Base-by-base conservation (phyloP, 306 rosid genomes). In the Gynostemma pentaphyllum region DNA sequence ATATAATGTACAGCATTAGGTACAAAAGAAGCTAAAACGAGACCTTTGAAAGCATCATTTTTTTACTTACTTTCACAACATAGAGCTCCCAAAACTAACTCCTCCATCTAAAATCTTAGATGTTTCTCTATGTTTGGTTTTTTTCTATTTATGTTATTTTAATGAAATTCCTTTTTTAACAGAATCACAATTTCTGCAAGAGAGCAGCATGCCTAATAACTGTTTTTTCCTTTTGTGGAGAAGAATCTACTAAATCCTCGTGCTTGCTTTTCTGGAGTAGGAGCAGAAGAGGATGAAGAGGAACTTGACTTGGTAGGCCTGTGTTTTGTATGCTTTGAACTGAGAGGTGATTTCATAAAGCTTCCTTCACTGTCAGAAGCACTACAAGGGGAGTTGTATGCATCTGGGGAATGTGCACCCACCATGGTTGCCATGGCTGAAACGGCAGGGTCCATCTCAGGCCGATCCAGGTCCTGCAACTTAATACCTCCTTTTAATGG, bases 191-290 rank as follows among this genome's bases (percentile, higher is more conserved):
- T 68, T 13, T 23, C 44, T 52, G 79, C 67, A 63, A 50, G 71
- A 61, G 16, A 73, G 66, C 66, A 51, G 83, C 83, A 78, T 64
- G 71, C 75, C 81, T 80, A 94, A 71, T 77, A 82, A 59, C 80
- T 68, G 7, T 73, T 83, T 76, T 86, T 86, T 55, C 80, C 88
- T 75, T 88, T 94, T 2, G 99, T 70, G 68, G 97, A 88, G 68
- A 94, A 94, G 90, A 94, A 94, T 80, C 99, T 80, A 76, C 94
- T 94, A 60, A 94, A 82, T 23, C 95, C 97, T 9, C 94, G 78
- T 1, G 81, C 67, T 22, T 88, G 89, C 67, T 88, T 94, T 84
- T 94, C 99, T 4, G 97, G 97, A 9, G 99, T 84, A 18, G 95
- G 81, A 69, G 80, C 71, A 3, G 87, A 74, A 56, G 91, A 83